Conservation (phyloP, 2,329 filamentous ascomycete genomes). For the Fusarium phyllophilum region DNA sequence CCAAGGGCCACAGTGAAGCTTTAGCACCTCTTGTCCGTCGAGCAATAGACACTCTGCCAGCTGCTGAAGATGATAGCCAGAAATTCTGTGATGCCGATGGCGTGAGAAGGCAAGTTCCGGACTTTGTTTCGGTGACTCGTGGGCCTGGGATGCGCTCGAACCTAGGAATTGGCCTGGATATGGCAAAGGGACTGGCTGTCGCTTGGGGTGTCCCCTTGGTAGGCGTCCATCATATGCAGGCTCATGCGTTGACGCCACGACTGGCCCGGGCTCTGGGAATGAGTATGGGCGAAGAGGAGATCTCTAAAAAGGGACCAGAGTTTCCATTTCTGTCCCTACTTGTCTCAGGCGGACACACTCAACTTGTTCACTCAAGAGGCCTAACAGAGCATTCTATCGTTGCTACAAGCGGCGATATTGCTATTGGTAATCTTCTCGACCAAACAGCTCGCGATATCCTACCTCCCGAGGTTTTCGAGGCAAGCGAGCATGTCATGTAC, state of each 20-base stretch:
- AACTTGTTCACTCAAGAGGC: slow-evolving; percentile 79
- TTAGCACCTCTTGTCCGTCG: slow-evolving; percentile 75
- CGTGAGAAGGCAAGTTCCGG: slow-evolving; percentile 62
- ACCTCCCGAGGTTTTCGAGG: slow-evolving; percentile 66
- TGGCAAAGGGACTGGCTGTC: slow-evolving; percentile 85
- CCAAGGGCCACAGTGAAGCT: slow-evolving; percentile 77
- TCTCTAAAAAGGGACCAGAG: slow-evolving; percentile 52
- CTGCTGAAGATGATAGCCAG: slow-evolving; percentile 7
- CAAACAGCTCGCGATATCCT: slow-evolving; percentile 84
- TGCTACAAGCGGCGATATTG: slow-evolving; percentile 79
- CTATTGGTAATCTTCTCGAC: slow-evolving; percentile 91
- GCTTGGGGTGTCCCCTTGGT: slow-evolving; percentile 86
- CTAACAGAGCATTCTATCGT: slow-evolving; percentile 78
- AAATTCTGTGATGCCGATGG: slow-evolving; percentile 28
- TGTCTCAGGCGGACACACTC: slow-evolving; percentile 91
- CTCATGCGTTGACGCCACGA: slow-evolving; percentile 88
- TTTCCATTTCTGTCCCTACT: slow-evolving; percentile 92
- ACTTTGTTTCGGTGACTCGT: slow-evolving; percentile 89
- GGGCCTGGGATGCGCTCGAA: slow-evolving; percentile 90
- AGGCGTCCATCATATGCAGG: slow-evolving; percentile 97
- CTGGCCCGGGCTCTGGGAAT: slow-evolving; percentile 72
- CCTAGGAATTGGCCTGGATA: slow-evolving; percentile 80
- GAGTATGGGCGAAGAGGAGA: slow-evolving; percentile 27
- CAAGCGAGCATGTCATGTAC: slow-evolving; percentile 76
- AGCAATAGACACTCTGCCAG: slow-evolving; percentile 66